Evolutionary conservation across 1,139 yeast genomes (phyloP), one percentile per base, ranked within the genome.

Genomic region (Pichia inconspicua): DNA sequence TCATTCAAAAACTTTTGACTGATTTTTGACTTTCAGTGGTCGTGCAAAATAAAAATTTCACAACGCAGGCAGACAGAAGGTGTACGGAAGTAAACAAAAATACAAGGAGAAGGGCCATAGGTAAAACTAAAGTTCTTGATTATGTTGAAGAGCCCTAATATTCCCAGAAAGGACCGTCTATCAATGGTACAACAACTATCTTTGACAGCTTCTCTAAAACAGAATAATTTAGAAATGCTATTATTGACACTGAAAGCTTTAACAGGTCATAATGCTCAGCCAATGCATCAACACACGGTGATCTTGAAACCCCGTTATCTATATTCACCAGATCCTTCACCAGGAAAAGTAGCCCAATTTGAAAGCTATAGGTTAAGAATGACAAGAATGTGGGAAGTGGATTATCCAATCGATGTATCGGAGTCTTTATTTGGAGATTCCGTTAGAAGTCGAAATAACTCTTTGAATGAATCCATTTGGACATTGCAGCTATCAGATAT

Each of bases 401-500:
- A 44, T 2, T 40, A 38, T 8, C 40, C 47, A 4, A 4, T 12
- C 34, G 27, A 30, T 12, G 17, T 35, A 30, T 9, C 8, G 22
- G n/a, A 28, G 15, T n/a, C 25, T 9, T 19, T 27, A 12, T 17
- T 25, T 25, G 59, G 58, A 10, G 55, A 53, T 35, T 50, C 60
- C 8, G 47, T 60, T 3, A 32, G 25, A 49, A 25, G 41, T 49
- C 43, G 40, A 48, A 22, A 45, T 43, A 9, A 37, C 40, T 17
- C 46, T 40, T 19, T 46, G 6, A 55, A 61, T 39, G 52, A 59
- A 40, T 54, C 62, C 47, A 62, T 66, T 37, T 85, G 95, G 95
- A 74, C 82, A 1, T 58, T 88, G 30, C 84, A 80, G 55, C 73
- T 84, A 25, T 71, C 81, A 9, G 97, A 89, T 66, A 83, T 88